Evolutionary conservation across 257 asterid species (phyloP).

Genomic region (Oldenlandia corymbosa): DNA sequence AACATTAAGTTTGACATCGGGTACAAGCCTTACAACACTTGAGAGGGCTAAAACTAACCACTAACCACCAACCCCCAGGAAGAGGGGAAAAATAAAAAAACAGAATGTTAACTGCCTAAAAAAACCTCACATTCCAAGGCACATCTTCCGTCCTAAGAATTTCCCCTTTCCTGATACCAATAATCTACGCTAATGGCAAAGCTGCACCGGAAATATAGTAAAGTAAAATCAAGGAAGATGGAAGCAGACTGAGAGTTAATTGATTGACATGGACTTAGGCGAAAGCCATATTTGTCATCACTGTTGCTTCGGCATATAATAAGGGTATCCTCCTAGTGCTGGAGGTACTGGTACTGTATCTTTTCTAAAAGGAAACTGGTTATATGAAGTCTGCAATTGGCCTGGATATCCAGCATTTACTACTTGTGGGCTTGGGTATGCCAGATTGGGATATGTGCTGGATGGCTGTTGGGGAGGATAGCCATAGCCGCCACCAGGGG

Average conservation of each 20-base stretch:
- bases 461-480: slow-evolving; percentile 53
- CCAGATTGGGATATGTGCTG: slow-evolving; percentile 33
- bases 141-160: background rate
- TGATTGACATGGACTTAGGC: slow-evolving; percentile 1
- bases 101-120: too few relatives aligned
- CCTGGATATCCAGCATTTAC: slow-evolving; percentile 36
- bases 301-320: slow-evolving; percentile 63
- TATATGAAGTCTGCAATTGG: slow-evolving; percentile 49
- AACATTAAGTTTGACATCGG: too few relatives aligned
- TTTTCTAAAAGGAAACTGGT: slow-evolving; percentile 44
- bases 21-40: too few relatives aligned
- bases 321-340: slow-evolving; percentile 53
- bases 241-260: background rate
- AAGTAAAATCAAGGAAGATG: too few relatives aligned
- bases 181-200: background rate
- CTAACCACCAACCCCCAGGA: too few relatives aligned
- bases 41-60: too few relatives aligned
- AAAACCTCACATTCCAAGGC: too few relatives aligned
- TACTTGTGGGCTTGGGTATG: slow-evolving; percentile 42
- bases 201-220: background rate
- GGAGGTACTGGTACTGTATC: slow-evolving; percentile 39
- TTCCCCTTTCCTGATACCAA: background rate
- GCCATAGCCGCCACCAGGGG: slow-evolving; percentile 38
- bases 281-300: background rate
- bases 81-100: too few relatives aligned